These are phyloP conservation scores for Hypoxylon sp. DNA, from an alignment of 2,329 filamentous ascomycete genomes.

Conservation along the genomic window DNA sequence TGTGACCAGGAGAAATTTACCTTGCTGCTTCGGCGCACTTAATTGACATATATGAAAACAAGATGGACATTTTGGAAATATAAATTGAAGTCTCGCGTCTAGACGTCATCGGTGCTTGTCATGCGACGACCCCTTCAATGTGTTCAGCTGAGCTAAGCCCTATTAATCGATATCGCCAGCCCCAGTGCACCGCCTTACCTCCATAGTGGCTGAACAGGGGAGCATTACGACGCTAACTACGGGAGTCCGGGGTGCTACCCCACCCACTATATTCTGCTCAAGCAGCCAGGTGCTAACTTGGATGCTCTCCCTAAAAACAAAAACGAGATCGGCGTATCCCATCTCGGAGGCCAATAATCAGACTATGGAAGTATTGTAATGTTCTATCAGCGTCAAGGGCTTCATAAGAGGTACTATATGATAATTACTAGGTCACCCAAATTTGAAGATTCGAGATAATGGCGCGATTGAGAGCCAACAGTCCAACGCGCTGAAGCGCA, in stretches of 20 bases:
- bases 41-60: neutral
- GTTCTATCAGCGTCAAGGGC: too few relatives aligned
- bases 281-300: too few relatives aligned
- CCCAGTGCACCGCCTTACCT: neutral
- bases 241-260: too few relatives aligned
- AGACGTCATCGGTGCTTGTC: neutral
- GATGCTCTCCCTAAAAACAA: too few relatives aligned
- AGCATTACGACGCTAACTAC: neutral
- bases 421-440: too few relatives aligned
- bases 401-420: too few relatives aligned
- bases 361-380: too few relatives aligned
- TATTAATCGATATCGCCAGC: neutral
- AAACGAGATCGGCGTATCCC: too few relatives aligned
- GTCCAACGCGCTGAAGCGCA: neutral
- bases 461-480: too few relatives aligned
- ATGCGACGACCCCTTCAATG: neutral
- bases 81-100: neutral
- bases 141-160: neutral
- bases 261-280: neutral
- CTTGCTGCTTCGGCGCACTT: neutral
- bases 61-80: neutral
- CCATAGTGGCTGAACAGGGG: neutral
- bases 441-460: too few relatives aligned
- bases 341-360: too few relatives aligned
- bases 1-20: neutral